Evolutionary conservation across 345 rosid genomes (phyloP).

Genomic region (Citrus australasica): DNA sequence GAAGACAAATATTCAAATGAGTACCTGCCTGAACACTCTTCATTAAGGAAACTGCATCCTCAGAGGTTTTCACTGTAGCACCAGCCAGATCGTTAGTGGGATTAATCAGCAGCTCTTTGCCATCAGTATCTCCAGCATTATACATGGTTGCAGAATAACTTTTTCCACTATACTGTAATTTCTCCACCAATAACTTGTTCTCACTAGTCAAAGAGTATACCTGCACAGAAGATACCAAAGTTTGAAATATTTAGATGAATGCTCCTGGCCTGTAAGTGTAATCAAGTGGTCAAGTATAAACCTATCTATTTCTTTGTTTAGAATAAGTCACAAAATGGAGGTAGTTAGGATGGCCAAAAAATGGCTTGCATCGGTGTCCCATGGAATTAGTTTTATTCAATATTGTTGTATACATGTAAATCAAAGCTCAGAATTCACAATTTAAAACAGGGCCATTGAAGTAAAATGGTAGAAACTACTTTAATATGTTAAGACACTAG

Average conservation of each 20-base stretch:
- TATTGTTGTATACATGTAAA: neutral
- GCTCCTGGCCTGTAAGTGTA: neutral
- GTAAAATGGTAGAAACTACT: neutral
- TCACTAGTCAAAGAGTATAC: constrained; percentile 46
- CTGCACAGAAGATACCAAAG: constrained; percentile 41
- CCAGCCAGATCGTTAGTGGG: constrained; percentile 23
- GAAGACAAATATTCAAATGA: neutral
- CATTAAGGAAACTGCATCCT: constrained; percentile 29
- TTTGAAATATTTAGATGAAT: neutral
- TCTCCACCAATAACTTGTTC: constrained; percentile 46
- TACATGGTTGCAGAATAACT: constrained; percentile 13
- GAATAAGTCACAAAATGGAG: neutral
- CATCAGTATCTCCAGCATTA: constrained; percentile 22
- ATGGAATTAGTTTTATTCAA: neutral
- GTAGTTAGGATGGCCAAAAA: neutral
- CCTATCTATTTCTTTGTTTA: neutral
- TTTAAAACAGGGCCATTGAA: neutral
- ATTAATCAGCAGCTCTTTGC: constrained; percentile 17
- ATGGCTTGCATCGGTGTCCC: neutral
- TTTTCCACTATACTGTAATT: constrained; percentile 29
- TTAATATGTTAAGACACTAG: neutral
- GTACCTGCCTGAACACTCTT: constrained; percentile 58
- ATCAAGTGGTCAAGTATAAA: neutral
- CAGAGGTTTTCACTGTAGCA: constrained; percentile 22
- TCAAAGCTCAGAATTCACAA: neutral